These are phyloP conservation scores for Globisporangium paddicum DNA, from an alignment of 352 stramenopile genomes.

Conservation along the genomic window DNA sequence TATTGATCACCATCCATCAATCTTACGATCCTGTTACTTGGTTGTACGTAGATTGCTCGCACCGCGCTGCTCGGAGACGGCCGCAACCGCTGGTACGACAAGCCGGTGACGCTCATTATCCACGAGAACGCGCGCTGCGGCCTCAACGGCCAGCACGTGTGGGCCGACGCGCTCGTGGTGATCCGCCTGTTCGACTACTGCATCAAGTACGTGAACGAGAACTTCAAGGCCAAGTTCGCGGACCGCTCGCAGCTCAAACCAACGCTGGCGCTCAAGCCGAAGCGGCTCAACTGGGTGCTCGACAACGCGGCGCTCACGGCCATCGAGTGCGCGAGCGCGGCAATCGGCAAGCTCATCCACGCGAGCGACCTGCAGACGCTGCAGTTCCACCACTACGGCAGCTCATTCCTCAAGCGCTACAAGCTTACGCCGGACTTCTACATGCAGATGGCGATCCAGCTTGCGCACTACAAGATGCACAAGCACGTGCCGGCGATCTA, in stretches of 20 bases:
- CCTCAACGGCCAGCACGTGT: slow-evolving; percentile 95
- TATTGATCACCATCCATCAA: background rate
- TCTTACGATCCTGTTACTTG: background rate
- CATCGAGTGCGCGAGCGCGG: slow-evolving; percentile 84
- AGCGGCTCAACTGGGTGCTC: slow-evolving; percentile 78
- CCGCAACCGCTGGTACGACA: slow-evolving; percentile 98
- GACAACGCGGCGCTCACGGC: slow-evolving; percentile 75
- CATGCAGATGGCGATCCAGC: slow-evolving; percentile 96
- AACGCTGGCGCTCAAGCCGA: slow-evolving; percentile 57
- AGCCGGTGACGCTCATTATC: slow-evolving; percentile 96
- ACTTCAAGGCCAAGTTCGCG: slow-evolving; percentile 85
- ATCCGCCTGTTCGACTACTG: slow-evolving; percentile 93
- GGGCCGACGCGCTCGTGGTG: slow-evolving; percentile 96
- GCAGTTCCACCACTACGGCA: slow-evolving; percentile 92
- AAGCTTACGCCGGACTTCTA: slow-evolving; percentile 97
- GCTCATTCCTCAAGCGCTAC: slow-evolving; percentile 90
- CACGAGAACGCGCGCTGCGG: slow-evolving; percentile 95
- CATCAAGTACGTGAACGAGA: slow-evolving; percentile 90
- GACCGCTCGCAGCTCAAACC: slow-evolving; percentile 69
- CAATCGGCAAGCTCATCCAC: slow-evolving; percentile 91
- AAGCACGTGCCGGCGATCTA: slow-evolving; percentile 93
- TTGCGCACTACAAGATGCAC: slow-evolving; percentile 97
- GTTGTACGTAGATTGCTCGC: slow-evolving; percentile 47
- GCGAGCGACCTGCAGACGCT: slow-evolving; percentile 88
- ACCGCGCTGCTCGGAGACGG: slow-evolving; percentile 86